Evolutionary conservation across 1,139 yeast genomes (phyloP), one percentile per base, ranked within the genome.

Genomic region (Sugiyamaella castrensis): DNA sequence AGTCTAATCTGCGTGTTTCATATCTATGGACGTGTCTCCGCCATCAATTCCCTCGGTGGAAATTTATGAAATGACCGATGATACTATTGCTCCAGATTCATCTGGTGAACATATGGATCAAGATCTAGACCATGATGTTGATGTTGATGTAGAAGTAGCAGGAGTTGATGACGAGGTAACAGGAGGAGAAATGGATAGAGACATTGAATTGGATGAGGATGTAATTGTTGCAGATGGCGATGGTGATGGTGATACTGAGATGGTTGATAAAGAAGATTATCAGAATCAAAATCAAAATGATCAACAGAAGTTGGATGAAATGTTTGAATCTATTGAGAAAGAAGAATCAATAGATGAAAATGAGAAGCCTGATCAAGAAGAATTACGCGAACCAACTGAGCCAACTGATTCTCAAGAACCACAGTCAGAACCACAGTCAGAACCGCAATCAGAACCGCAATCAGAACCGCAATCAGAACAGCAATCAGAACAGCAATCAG

Each of bases 361-460:
- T 11, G 46, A 42, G 5, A 30, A 9, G 19, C 35, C n/a, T 2
- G 32, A 13, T 26, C 16, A 8, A 33, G 47, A 40, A 13, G 42
- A 33, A 32, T 41, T 44, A 8, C 28, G 43, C 9, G 44, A 33
- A 11, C 40, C 40, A 12, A 49, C 46, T 24, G 50, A 50, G 9
- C 47, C 32, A 27, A 29, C 31, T 28, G 10, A 16, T 6, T 19
- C 30, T 11, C 24, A 19, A 19, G 24, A 19, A n/a, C n/a, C n/a
- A n/a, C n/a, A n/a, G n/a, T n/a, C n/a, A n/a, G n/a, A n/a, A n/a
- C n/a, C n/a, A n/a, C n/a, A n/a, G n/a, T n/a, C n/a, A n/a, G n/a
- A n/a, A n/a, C n/a, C n/a, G n/a, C n/a, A n/a, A n/a, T n/a, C n/a
- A n/a, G n/a, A n/a, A n/a, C n/a, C n/a, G n/a, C n/a, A n/a, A n/a